These are phyloP conservation scores for Wickerhamiella sergipiensis DNA, from an alignment of 805 yeast genomes.

Conservation along the genomic window DNA sequence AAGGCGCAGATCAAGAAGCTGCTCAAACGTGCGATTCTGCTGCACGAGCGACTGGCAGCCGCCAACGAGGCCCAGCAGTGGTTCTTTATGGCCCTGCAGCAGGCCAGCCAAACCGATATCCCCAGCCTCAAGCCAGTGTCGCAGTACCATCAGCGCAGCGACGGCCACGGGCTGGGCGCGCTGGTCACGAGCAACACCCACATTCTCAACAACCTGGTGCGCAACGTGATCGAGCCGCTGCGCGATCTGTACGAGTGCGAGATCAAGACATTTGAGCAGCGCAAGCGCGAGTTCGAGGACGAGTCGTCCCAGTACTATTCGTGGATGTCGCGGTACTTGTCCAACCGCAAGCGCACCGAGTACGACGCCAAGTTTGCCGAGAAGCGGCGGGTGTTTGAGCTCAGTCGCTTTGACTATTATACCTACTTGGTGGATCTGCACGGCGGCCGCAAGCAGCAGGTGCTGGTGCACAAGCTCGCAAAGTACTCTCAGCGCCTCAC, in stretches of 20 bases:
- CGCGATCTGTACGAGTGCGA: constrained; percentile 29
- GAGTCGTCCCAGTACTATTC: constrained; percentile 31
- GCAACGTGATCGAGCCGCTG: constrained; percentile 27
- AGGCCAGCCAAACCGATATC: constrained; percentile 22
- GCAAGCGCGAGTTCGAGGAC: constrained; percentile 33
- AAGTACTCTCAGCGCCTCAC: constrained; percentile 25
- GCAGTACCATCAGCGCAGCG: constrained; percentile 18
- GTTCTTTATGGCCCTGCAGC: constrained; percentile 23
- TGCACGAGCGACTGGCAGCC: constrained; percentile 23
- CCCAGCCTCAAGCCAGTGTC: constrained; percentile 22
- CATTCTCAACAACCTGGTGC: constrained; percentile 20
- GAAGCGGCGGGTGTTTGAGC: constrained; percentile 28
- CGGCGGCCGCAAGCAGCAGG: constrained; percentile 31
- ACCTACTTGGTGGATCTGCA: constrained; percentile 28
- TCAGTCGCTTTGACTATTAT: constrained; percentile 31
- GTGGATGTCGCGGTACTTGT: constrained; percentile 31
- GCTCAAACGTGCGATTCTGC: constrained; percentile 24
- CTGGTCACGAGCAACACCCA: constrained; percentile 16
- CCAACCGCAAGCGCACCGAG: constrained; percentile 23
- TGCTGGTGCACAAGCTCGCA: constrained; percentile 25
- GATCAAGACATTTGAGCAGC: constrained; percentile 27
- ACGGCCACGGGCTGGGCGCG: constrained; percentile 17
- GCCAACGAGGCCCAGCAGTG: constrained; percentile 24
- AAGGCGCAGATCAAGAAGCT: constrained; percentile 26
- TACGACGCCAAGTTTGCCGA: constrained; percentile 29